Percentiles rank a stretch among this genome's conserved stretches.
These are phyloP conservation scores for Ascochyta koolunga DNA, from an alignment of 2,329 filamentous ascomycete genomes.

Conservation along the genomic window DNA sequence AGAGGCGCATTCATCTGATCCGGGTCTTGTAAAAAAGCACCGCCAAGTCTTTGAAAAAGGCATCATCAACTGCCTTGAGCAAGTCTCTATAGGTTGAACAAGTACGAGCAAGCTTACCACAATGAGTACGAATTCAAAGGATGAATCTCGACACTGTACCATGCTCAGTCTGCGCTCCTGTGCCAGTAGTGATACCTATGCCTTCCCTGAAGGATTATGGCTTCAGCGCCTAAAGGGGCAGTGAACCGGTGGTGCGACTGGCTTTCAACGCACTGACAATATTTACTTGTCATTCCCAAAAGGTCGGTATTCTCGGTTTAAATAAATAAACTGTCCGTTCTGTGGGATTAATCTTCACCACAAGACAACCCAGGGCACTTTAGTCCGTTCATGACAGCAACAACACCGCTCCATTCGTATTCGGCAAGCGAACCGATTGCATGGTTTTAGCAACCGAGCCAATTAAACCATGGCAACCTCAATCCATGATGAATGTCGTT, in stretches of 20 bases:
- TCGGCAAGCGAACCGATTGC: neutral
- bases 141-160: neutral
- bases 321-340: neutral
- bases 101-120: neutral
- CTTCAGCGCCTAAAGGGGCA: neutral
- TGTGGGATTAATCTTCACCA: neutral
- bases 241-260: neutral
- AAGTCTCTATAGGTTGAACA: neutral
- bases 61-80: neutral
- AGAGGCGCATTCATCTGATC: neutral
- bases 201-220: neutral
- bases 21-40: neutral
- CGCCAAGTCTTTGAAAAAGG: neutral
- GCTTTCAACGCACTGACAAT: neutral
- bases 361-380: neutral
- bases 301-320: neutral
- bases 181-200: neutral
- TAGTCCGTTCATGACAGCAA: neutral
- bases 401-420: neutral
- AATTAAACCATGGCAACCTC: neutral
- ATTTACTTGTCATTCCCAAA: neutral
- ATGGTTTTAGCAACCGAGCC: too few relatives aligned
- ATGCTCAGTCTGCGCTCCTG: constrained; percentile 1
- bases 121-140: neutral
- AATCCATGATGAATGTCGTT: neutral